Evolutionary conservation across 1,284 basidiomycete species (phyloP).

Genomic region (Psilocybe mexicana): DNA sequence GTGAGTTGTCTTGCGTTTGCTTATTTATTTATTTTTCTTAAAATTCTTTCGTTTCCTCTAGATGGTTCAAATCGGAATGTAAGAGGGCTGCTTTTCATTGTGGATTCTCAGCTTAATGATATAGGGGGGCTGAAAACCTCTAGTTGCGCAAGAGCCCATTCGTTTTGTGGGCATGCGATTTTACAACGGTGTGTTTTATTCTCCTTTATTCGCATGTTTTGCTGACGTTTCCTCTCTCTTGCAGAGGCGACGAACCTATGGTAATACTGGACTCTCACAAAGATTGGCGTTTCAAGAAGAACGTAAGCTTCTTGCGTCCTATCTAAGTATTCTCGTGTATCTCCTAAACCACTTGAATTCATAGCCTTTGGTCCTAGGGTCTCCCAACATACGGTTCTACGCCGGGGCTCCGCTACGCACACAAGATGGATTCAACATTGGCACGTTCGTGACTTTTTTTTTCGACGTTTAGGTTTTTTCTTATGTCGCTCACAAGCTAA

Average conservation of each 20-base stretch:
- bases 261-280: conserved; percentile 77
- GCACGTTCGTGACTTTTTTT: conserved; percentile 50
- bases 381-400: conserved; percentile 83
- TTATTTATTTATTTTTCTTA: background rate
- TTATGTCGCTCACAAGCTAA: background rate
- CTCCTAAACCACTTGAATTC: conserved; percentile 7
- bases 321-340: background rate
- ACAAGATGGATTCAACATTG: conserved; percentile 88
- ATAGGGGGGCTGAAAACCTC: conserved; percentile 63
- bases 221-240: background rate
- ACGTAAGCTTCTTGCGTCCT: conserved; percentile 45
- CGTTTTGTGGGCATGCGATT: conserved; percentile 84
- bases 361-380: conserved; percentile 73
- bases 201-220: background rate
- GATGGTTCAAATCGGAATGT: conserved; percentile 87
- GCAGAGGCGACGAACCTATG: conserved; percentile 84
- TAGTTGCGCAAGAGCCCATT: conserved; percentile 61
- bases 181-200: conserved; percentile 62
- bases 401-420: conserved; percentile 90
- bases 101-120: conserved; percentile 8
- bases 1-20: conserved; percentile 41
- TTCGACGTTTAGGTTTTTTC: background rate
- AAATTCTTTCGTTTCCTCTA: conserved; percentile 23
- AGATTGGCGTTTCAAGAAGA: conserved; percentile 89
- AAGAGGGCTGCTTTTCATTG: conserved; percentile 23